Conservation (phyloP, 1,284 basidiomycete species). For the Pseudozyma thailandica region DNA sequence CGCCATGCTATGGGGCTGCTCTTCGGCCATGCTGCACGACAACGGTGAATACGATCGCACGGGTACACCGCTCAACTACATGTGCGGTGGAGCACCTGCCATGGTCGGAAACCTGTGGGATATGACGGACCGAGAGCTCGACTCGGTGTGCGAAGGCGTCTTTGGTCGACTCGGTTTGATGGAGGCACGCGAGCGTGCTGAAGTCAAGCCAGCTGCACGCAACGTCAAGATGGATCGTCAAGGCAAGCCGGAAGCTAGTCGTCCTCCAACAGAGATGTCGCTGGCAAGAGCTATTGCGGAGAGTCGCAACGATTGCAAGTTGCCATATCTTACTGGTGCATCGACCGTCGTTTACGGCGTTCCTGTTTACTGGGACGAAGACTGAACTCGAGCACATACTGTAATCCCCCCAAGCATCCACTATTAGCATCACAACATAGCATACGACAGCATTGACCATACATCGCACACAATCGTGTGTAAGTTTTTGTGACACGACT, state of each 20-base stretch:
- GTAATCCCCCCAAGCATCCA: not conserved
- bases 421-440: not conserved
- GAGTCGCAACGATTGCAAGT: slow-evolving; percentile 82
- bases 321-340: slow-evolving; percentile 94
- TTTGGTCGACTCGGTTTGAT: slow-evolving; percentile 79
- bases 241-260: slow-evolving; percentile 24
- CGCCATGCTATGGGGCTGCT: slow-evolving; percentile 99
- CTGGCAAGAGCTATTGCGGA: slow-evolving; percentile 82
- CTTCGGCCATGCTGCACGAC: slow-evolving; percentile 84
- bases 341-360: slow-evolving; percentile 94
- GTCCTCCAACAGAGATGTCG: slow-evolving; percentile 69
- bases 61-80: slow-evolving; percentile 92
- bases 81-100: slow-evolving; percentile 93
- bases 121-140: slow-evolving; percentile 96
- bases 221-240: slow-evolving; percentile 26
- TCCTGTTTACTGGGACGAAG: slow-evolving; percentile 71
- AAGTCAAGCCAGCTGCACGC: slow-evolving; percentile 26
- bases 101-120: slow-evolving; percentile 97
- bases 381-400: not conserved
- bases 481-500: too few relatives aligned
- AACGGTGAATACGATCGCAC: slow-evolving; percentile 92
- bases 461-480: too few relatives aligned
- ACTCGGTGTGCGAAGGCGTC: slow-evolving; percentile 86
- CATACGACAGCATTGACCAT: not conserved
- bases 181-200: slow-evolving; percentile 44